Evolutionary conservation across 805 yeast genomes (phyloP), one percentile per base, ranked within the genome.

Genomic region (Danielozyma ontarioensis): DNA sequence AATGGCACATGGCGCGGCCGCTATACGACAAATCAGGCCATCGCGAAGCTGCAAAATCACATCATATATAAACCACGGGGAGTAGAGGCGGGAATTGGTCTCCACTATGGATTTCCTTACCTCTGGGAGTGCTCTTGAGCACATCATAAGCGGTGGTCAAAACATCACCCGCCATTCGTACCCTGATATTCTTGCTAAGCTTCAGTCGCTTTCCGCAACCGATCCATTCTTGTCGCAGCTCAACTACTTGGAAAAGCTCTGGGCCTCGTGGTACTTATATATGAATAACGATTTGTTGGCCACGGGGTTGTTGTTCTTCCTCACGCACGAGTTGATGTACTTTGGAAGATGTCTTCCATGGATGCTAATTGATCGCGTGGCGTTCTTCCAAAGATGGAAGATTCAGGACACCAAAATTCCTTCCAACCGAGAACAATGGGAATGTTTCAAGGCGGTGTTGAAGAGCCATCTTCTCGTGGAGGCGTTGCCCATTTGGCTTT

Each of bases 401-500:
- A 82, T 93, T 48, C 98, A 90, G 68, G 88, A 86, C 30, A 75
- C 83, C 26, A 86, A 86, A 57, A 62, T 81, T 34, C 96, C 96
- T 26, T 68, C 84, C 29, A 72, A 74, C 39, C 72, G 73, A 55
- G 96, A 90, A 64, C 97, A 90, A 59, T 78, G 94, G 89, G 88
- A 85, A 60, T 90, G 98, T 62, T 69, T 86, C 48, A 83, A 85
- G 59, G 68, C 83, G 18, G 97, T 90, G 21, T 64, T 93, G 35
- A 74, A 78, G 31, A 83, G 94, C 3, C 98, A 90, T 65, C 80
- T 88, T 60, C 62, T 90, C 42, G 95, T 90, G 32, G 98, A 90
- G 69, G 95, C 95, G 4, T 70, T 93, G 41, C 97, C 97, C 36
- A 93, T 90, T 46, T 90, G 96, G 96, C 81, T 88, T 32, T 90